Percentiles rank a stretch among this genome's conserved stretches.
Evolutionary conservation across 2,329 filamentous ascomycete species (phyloP).

Genomic region (Pseudohalonectria lignicola): DNA sequence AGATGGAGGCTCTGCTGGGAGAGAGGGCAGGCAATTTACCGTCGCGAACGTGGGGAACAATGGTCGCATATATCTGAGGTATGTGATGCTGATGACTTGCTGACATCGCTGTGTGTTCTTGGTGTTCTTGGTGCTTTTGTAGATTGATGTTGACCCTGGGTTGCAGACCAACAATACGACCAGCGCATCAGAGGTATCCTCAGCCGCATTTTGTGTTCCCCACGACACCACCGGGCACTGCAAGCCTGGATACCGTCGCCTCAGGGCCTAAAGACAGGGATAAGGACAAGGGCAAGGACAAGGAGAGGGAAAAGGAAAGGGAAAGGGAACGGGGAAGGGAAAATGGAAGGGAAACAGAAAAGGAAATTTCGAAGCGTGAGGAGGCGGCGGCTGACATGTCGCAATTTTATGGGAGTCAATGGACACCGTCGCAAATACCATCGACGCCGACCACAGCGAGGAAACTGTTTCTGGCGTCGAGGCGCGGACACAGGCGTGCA

Average conservation of each 20-base stretch:
- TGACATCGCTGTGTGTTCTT: too few relatives aligned
- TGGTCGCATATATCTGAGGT: constrained; percentile 74
- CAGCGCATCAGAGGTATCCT: constrained; percentile 48
- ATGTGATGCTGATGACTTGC: constrained; percentile 18
- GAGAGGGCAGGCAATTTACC: constrained; percentile 63
- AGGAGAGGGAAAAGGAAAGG: too few relatives aligned
- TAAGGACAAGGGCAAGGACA: constrained; percentile 9
- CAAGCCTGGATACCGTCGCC: constrained; percentile 37
- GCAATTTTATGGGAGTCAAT: constrained; percentile 22
- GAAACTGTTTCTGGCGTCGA: constrained; percentile 20
- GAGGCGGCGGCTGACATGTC: neutral
- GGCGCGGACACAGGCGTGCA: constrained; percentile 43
- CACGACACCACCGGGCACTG: constrained; percentile 47
- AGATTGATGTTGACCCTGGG: neutral
- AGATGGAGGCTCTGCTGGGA: constrained; percentile 48
- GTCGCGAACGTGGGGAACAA: constrained; percentile 77
- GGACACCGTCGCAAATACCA: constrained; percentile 28
- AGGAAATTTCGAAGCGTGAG: neutral
- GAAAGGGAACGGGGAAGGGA: too few relatives aligned
- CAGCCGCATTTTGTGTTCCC: constrained; percentile 51
- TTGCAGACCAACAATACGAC: constrained; percentile 50
- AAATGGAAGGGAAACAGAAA: too few relatives aligned
- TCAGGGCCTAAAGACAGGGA: constrained; percentile 7
- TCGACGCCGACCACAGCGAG: constrained; percentile 23
- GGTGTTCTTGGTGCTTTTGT: neutral